Evolutionary conservation across 441 rosid species (phyloP), one percentile per base, ranked within the genome.

Genomic region (Mallotus repandus): DNA sequence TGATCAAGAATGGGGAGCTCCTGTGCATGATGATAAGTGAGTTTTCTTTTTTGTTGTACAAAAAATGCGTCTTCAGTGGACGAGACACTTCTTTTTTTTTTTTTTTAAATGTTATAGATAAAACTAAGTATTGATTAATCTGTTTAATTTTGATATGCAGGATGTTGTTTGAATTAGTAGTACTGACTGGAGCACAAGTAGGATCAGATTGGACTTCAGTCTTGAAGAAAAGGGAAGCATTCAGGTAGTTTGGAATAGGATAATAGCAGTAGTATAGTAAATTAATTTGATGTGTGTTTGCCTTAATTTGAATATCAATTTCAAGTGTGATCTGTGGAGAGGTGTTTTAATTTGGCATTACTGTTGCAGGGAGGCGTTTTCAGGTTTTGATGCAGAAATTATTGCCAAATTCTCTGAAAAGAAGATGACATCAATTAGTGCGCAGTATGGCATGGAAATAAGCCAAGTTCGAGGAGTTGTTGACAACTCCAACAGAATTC

Each of bases 1-100:
- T 78, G 92, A 91, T 63, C 77, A 81, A 71, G 97, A 89, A 86
- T 91, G 96, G 93, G 96, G 96, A 70, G 88, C 87, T 73, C 88
- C 93, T 35, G 86, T 81, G 48, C 89, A 89, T 65, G 87, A 88
- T 81, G 97, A 91, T 69, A 83, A 73, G 92, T 88, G 69, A 64
- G 54, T 55, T 49, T 16, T 19, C 63, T 68, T 15, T 21, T 10
- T 66, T 54, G 63, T 10, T 32, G 49, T 66, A 0, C 29, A 1
- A 25, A 25, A 25, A 25, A 25, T 25, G 29, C 29, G 29, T 25
- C 29, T 25, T 25, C 29, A 25, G 1, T 29, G 32, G 2, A 29
- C 32, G 32, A 29, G 32, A 29, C 46, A 55, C 4, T 29, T 0
- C 45, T 4, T 2, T 11, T 55, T 12, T 32, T 25, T 0, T 21